Conservation (phyloP, 2,329 filamentous ascomycete species). For the Hypoxylon sp. region DNA sequence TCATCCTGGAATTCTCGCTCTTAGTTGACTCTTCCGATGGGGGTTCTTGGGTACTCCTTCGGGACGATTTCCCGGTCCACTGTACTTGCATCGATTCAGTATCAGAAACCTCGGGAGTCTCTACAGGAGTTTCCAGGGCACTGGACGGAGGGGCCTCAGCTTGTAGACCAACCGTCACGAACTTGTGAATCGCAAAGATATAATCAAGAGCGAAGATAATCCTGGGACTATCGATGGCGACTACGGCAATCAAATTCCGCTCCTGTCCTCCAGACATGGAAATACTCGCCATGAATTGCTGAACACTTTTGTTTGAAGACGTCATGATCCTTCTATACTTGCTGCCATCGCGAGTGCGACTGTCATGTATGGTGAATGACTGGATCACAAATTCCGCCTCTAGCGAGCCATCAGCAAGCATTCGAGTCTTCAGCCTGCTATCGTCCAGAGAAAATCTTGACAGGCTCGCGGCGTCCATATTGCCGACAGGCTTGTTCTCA, state of each 20-base stretch:
- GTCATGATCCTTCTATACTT: constrained; percentile 99
- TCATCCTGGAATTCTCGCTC: constrained; percentile 67
- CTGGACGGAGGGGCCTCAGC: constrained; percentile 69
- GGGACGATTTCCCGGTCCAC: constrained; percentile 55
- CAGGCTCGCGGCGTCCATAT: constrained; percentile 82
- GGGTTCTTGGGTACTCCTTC: constrained; percentile 44
- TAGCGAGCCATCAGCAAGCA: constrained; percentile 90
- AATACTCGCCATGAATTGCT: constrained; percentile 98
- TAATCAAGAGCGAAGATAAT: constrained; percentile 98
- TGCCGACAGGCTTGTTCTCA: constrained; percentile 81
- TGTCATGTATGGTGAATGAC: constrained; percentile 95
- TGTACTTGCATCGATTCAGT: constrained; percentile 67
- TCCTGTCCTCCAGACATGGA: constrained; percentile 90
- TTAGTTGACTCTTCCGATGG: constrained; percentile 36
- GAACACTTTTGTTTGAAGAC: constrained; percentile 91
- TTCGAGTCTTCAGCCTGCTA: constrained; percentile 89
- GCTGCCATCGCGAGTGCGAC: constrained; percentile 87
- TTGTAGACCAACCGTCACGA: constrained; percentile 78
- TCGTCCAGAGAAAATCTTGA: constrained; percentile 96
- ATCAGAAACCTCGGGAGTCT: constrained; percentile 71
- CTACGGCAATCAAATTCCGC: constrained; percentile 85
- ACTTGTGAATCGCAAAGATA: constrained; percentile 87
- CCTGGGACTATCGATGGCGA: constrained; percentile 93
- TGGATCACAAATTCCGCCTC: constrained; percentile 94
- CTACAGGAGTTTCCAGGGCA: constrained; percentile 66